Percentiles rank a stretch among this genome's conserved stretches.
Conservation (phyloP, 371 early-diverging fungal genomes). For the Actinomucor elegans region DNA sequence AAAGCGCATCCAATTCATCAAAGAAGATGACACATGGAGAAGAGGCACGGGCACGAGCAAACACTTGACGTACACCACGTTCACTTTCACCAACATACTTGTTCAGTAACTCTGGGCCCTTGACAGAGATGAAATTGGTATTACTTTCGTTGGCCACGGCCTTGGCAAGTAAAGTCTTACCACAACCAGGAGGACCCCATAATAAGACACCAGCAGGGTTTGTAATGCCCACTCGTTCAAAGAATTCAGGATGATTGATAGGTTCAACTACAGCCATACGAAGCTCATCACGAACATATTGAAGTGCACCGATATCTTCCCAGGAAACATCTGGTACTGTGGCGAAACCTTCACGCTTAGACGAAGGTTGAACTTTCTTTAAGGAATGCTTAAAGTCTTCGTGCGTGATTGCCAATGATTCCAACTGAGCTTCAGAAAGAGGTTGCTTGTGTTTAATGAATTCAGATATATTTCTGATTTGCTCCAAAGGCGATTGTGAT, state of each 20-base stretch:
- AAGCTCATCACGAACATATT: constrained; percentile 86
- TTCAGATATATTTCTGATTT: constrained; percentile 70
- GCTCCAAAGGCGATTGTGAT: constrained; percentile 52
- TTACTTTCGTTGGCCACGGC: constrained; percentile 97
- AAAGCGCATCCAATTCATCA: constrained; percentile 99
- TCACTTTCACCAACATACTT: constrained; percentile 99
- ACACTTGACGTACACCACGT: constrained; percentile 96
- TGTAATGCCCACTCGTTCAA: constrained; percentile 90
- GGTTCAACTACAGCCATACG: constrained; percentile 97
- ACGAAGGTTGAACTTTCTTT: constrained; percentile 93
- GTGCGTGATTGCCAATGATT: constrained; percentile 79
- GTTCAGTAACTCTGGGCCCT: constrained; percentile 98
- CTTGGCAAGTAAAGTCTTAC: constrained; percentile 99
- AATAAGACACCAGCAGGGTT: constrained; percentile 95
- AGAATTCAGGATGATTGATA: constrained; percentile 91
- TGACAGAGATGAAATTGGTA: constrained; percentile 98
- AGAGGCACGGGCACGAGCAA: constrained; percentile 94
- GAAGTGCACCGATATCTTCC: constrained; percentile 95
- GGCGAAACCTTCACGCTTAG: constrained; percentile 98
- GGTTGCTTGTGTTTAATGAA: constrained; percentile 76
- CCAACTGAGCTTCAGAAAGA: constrained; percentile 81
- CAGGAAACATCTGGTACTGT: constrained; percentile 95
- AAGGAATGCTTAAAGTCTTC: constrained; percentile 92
- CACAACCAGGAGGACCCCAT: constrained; percentile 99
- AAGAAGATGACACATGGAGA: constrained; percentile 98